phyloP scores from a whole-genome alignment of 2,329 filamentous ascomycete species.

The Neocucurbitaria cava region DNA sequence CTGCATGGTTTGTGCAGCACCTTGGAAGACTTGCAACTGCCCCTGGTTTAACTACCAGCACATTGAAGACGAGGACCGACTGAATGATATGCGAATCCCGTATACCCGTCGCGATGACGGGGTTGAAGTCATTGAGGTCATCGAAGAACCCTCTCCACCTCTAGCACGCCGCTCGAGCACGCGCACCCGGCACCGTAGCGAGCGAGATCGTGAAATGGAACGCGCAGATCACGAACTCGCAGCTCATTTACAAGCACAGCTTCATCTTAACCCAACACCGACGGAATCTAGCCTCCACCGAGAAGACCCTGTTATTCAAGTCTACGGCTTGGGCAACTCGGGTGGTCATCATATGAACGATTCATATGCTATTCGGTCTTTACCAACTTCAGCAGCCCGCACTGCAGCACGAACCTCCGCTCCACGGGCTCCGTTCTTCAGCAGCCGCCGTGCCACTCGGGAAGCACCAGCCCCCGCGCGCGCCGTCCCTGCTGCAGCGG shows the following conservation, averaged over 20 bases:
- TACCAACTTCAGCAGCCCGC: slow-evolving; percentile 36
- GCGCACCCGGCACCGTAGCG: slow-evolving; percentile 31
- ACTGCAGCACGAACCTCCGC: slow-evolving; percentile 32
- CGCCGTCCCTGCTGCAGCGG: slow-evolving; percentile 16
- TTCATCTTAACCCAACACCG: slow-evolving; percentile 37
- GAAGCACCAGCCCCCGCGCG: slow-evolving; percentile 21
- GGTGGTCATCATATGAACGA: slow-evolving; percentile 68
- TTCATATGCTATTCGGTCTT: slow-evolving; percentile 43
- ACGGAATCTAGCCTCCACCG: slow-evolving; percentile 30
- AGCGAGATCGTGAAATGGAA: slow-evolving; percentile 52
- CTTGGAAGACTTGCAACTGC: slow-evolving; percentile 85
- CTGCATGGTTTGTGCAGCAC: slow-evolving; percentile 82
- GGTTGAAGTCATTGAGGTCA: slow-evolving; percentile 42
- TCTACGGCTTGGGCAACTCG: slow-evolving; percentile 61
- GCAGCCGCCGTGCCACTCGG: slow-evolving; percentile 31
- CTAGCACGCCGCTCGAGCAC: slow-evolving; percentile 36
- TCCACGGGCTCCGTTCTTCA: slow-evolving; percentile 33
- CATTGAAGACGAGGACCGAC: slow-evolving; percentile 60
- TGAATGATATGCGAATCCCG: slow-evolving; percentile 49
- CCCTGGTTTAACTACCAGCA: slow-evolving; percentile 75
- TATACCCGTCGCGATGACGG: slow-evolving; percentile 33
- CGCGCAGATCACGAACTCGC: slow-evolving; percentile 59
- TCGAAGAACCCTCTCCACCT: slow-evolving; percentile 30
- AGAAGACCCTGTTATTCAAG: slow-evolving; percentile 53
- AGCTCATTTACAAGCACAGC: slow-evolving; percentile 58